Evolutionary conservation across 768 basidiomycete species (phyloP).

Genomic region (Pisolithus marmoratus): DNA sequence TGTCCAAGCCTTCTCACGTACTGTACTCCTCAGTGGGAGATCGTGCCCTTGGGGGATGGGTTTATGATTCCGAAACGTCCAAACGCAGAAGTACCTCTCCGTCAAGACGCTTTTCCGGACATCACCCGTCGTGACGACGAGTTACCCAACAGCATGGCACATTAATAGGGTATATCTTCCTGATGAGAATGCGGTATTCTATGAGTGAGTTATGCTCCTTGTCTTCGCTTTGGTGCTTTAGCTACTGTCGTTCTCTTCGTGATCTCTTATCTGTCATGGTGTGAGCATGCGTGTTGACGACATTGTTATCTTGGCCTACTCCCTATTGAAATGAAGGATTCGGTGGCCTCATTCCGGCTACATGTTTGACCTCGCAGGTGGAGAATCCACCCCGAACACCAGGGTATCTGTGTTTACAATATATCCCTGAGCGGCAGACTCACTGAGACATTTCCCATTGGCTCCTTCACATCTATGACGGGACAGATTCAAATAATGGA

Average conservation of each 20-base stretch:
- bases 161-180: slow-evolving; percentile 1
- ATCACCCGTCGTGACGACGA: background rate
- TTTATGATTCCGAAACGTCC: background rate
- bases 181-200: background rate
- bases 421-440: background rate
- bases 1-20: background rate
- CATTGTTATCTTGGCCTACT: background rate
- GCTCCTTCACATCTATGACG: background rate
- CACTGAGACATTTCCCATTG: background rate
- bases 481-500: slow-evolving; percentile 1
- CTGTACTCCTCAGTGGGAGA: background rate
- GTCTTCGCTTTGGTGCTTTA: background rate
- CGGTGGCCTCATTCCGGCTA: background rate
- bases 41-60: background rate
- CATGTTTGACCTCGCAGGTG: background rate
- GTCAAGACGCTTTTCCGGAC: background rate
- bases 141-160: background rate
- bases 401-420: background rate
- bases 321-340: slow-evolving; percentile 1
- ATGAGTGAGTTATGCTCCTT: background rate
- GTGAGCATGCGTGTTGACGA: background rate
- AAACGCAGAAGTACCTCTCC: slow-evolving; percentile 1
- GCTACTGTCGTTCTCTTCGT: background rate
- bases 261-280: background rate
- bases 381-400: background rate